Percentiles rank a stretch among this genome's conserved stretches.
phyloP scores from a whole-genome alignment of 306 rosid species.

The Lablab purpureus region DNA sequence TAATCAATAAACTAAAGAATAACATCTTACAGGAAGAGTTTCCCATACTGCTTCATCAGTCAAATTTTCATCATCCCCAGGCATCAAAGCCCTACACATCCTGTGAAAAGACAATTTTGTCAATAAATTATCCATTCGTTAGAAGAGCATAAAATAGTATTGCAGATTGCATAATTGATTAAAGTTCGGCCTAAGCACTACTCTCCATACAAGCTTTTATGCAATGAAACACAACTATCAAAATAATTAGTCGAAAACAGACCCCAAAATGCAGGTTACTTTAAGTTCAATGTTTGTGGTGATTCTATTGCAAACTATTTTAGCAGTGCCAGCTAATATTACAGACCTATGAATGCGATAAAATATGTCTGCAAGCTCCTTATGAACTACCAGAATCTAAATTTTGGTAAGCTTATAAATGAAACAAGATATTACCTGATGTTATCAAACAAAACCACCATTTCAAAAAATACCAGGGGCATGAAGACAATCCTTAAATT shows the following conservation, averaged over 20 bases:
- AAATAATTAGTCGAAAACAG: constrained; percentile 21
- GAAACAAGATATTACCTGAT: constrained; percentile 63
- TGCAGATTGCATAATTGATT: constrained; percentile 19
- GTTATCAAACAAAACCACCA: constrained; percentile 83
- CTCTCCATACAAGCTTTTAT: constrained; percentile 11
- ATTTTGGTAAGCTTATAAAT: background rate
- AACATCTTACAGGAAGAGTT: constrained; percentile 91
- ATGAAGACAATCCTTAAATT: constrained; percentile 84
- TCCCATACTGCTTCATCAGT: constrained; percentile 96
- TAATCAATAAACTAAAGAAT: constrained; percentile 45
- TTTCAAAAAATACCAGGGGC: constrained; percentile 78
- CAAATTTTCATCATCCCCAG: constrained; percentile 88
- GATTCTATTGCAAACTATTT: constrained; percentile 17
- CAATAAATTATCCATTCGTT: constrained; percentile 24
- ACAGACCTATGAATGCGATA: constrained; percentile 18
- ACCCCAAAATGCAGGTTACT: constrained; percentile 10
- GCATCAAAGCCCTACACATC: constrained; percentile 96
- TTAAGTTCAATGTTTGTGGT: constrained; percentile 25
- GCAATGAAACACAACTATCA: constrained; percentile 3
- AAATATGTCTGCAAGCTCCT: constrained; percentile 27
- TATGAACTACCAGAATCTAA: constrained; percentile 15
- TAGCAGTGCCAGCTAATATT: constrained; percentile 35
- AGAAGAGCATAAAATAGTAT: constrained; percentile 31
- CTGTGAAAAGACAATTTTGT: constrained; percentile 53
- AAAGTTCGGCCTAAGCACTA: constrained; percentile 7